Base-by-base conservation (phyloP, 2,329 filamentous ascomycete genomes). In the Alternaria brassicicola region DNA sequence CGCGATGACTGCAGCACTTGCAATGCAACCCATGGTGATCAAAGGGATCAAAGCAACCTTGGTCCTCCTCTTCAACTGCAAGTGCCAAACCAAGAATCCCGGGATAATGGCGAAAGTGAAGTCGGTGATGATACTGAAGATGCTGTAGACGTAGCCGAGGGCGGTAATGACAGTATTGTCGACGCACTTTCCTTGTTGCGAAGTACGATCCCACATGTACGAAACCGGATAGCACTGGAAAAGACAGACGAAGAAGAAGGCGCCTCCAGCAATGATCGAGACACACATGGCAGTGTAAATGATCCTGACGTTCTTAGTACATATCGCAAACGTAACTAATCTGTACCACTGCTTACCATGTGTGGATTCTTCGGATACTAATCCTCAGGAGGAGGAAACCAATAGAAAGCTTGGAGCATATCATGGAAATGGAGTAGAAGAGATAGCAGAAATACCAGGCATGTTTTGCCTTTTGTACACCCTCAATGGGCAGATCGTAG, bases 161-260 rank as follows among this genome's bases (percentile, higher is more conserved):
- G 67, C 68, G 25, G 79, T 76, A 4, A 83, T 76, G 23, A 80
- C 67, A 2, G 71, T 67, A 9, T 69, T 70, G 52, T 79, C 62
- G 36, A 82, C 69, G 61, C 83, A 85, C 1, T 65, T 74, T 2
- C 82, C 82, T 0, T 66, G 45, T 3, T 70, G 66, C 15, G 52
- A 43, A 12, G 77, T 66, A 58, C 77, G 79, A 12, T 75, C 68
- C 81, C 83, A 86, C 65, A 85, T 85, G 62, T 78, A 82, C 1
- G 75, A 77, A 1, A 81, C 64, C 0, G 84, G 84, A 1, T 69
- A 69, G 72, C 84, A 86, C 61, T 85, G 83, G 50, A 85, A 81
- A 0, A 82, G 59, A 17, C 80, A 78, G 55, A 84, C 69, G 63
- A 84, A 80, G 71, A 82, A 81, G 63, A 78, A 79, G 28, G 71